Evolutionary conservation across 768 basidiomycete species (phyloP).

Genomic region (Omphalotus guepiniiformis): DNA sequence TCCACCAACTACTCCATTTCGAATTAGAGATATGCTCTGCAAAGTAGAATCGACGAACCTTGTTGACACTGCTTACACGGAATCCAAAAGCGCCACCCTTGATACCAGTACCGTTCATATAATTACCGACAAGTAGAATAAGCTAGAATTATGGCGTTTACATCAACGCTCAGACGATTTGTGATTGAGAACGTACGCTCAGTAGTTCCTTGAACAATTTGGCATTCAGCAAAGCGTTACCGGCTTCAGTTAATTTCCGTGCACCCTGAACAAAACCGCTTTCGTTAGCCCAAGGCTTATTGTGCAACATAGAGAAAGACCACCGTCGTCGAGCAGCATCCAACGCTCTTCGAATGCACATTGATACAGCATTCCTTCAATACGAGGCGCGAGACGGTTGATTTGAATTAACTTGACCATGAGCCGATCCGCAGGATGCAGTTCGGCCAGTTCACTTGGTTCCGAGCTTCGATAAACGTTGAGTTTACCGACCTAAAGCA

Average conservation of each 20-base stretch:
- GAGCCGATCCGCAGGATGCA: slow-evolving; percentile 94
- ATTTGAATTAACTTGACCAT: slow-evolving; percentile 98
- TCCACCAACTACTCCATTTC: slow-evolving; percentile 71
- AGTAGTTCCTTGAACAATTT: slow-evolving; percentile 86
- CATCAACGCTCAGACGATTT: not conserved
- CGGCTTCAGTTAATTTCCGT: slow-evolving; percentile 76
- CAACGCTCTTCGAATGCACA: slow-evolving; percentile 84
- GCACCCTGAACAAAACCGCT: slow-evolving; percentile 65
- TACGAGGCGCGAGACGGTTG: slow-evolving; percentile 78
- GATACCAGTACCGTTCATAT: slow-evolving; percentile 94
- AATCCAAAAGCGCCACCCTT: slow-evolving; percentile 98
- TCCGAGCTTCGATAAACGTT: slow-evolving; percentile 87
- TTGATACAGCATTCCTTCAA: slow-evolving; percentile 95
- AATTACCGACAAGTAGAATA: slow-evolving; percentile 94
- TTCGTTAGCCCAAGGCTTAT: not conserved
- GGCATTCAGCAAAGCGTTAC: slow-evolving; percentile 75
- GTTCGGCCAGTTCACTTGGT: slow-evolving; percentile 74
- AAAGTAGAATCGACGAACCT: slow-evolving; percentile 41
- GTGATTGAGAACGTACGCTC: slow-evolving; percentile 47
- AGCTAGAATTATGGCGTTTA: slow-evolving; percentile 40
- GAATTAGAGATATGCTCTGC: not conserved
- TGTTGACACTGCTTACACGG: slow-evolving; percentile 96
- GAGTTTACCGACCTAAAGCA: slow-evolving; percentile 72
- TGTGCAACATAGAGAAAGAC: slow-evolving; percentile 15
- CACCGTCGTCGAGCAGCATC: slow-evolving; percentile 75